These are phyloP conservation scores for Pythium plurisporium DNA, from an alignment of 352 stramenopile species.

Conservation along the genomic window DNA sequence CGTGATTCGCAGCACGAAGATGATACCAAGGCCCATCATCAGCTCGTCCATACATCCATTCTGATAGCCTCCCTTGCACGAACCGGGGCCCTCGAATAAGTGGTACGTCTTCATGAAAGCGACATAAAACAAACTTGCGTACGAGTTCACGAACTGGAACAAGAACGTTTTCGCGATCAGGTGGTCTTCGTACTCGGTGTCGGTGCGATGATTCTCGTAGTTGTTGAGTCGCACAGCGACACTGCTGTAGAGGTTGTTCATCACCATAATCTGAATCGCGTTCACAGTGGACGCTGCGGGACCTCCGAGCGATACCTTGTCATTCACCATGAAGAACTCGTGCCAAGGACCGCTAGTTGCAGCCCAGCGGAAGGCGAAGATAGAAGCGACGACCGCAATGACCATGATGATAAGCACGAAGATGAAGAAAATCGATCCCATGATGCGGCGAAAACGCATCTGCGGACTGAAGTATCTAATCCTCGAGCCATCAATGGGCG, in stretches of 20 bases:
- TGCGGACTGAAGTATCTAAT: slow-evolving; percentile 79
- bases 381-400: slow-evolving; percentile 56
- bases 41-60: slow-evolving; percentile 78
- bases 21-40: slow-evolving; percentile 70
- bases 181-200: slow-evolving; percentile 95
- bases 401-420: slow-evolving; percentile 67
- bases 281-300: slow-evolving; percentile 69
- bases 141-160: slow-evolving; percentile 86
- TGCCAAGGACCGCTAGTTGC: slow-evolving; percentile 46
- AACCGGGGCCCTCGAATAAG: slow-evolving; percentile 33
- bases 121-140: slow-evolving; percentile 77
- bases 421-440: slow-evolving; percentile 74
- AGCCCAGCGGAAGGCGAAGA: slow-evolving; percentile 69
- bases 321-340: slow-evolving; percentile 52
- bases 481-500: slow-evolving; percentile 61
- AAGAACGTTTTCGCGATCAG: slow-evolving; percentile 80
- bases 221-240: slow-evolving; percentile 64
- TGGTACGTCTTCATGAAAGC: slow-evolving; percentile 71
- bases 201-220: slow-evolving; percentile 95
- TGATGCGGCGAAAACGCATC: slow-evolving; percentile 52
- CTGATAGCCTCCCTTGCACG: slow-evolving; percentile 45
- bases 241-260: slow-evolving; percentile 70
- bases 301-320: slow-evolving; percentile 32
- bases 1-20: slow-evolving; percentile 67
- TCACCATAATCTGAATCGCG: slow-evolving; percentile 76